These are phyloP conservation scores for Cryptomeria japonica DNA, from an alignment of 75 land plant species.

Conservation along the genomic window DNA sequence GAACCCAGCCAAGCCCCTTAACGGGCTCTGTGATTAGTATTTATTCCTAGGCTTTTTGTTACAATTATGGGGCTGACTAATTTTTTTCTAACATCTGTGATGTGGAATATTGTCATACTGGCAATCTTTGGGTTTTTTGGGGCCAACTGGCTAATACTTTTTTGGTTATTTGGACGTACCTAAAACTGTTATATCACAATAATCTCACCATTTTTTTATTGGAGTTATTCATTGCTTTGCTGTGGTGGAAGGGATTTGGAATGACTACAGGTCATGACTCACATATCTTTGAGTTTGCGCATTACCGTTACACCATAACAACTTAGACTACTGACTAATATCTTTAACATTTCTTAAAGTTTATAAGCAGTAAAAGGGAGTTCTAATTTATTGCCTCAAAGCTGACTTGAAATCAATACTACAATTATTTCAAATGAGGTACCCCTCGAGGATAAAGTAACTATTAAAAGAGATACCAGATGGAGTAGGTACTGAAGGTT, in stretches of 20 bases:
- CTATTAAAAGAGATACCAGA: background rate
- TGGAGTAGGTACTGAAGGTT: background rate
- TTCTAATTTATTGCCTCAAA: background rate
- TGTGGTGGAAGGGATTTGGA: background rate
- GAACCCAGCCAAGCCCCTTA: too few species aligned
- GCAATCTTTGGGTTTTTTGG: too few species aligned
- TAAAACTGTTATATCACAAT: background rate
- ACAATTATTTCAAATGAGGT: background rate
- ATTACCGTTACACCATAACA: too few species aligned
- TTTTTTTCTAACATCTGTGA: too few species aligned
- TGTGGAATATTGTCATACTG: too few species aligned
- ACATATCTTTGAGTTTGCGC: background rate
- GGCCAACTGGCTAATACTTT: too few species aligned
- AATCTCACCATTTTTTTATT: background rate
- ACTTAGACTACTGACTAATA: too few species aligned
- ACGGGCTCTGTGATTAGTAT: too few species aligned
- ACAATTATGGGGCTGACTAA: too few species aligned
- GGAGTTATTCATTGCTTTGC: background rate
- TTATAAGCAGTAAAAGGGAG: background rate
- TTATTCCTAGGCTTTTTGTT: too few species aligned
- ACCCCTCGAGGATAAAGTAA: background rate
- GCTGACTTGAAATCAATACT: background rate
- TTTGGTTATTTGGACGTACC: too few species aligned
- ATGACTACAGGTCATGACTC: too few species aligned
- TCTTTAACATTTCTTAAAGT: background rate